These are phyloP conservation scores for Termitomyces sp. DNA, from an alignment of 768 basidiomycete genomes.

Conservation along the genomic window DNA sequence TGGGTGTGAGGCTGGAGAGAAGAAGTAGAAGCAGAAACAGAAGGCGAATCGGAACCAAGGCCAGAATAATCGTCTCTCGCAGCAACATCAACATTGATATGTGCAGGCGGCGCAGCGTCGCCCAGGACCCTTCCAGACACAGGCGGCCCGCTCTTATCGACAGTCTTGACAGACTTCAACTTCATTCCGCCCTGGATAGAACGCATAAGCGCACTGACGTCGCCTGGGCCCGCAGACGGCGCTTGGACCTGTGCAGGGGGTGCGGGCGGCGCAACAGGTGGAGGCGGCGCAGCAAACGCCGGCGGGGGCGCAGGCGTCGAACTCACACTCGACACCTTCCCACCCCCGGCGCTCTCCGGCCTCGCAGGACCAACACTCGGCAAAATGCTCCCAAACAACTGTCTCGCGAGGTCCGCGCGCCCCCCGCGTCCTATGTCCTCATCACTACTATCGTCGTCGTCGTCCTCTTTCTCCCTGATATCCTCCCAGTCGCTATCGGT, in stretches of 20 bases:
- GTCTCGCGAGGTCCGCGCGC: conserved; percentile 69
- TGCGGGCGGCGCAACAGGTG: conserved; percentile 28
- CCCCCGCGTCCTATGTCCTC: conserved; percentile 65
- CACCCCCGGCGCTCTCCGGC: conserved; percentile 50
- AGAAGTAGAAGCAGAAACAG: conserved; percentile 13
- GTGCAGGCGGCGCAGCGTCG: conserved; percentile 63
- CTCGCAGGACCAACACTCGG: conserved; percentile 36
- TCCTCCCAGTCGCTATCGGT: conserved; percentile 83
- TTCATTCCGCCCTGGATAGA: conserved; percentile 77
- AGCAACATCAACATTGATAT: conserved; percentile 50
- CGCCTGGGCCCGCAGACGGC: conserved; percentile 34
- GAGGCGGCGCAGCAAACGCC: conserved; percentile 13
- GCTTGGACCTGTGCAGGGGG: no score
- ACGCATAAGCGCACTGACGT: conserved; percentile 62
- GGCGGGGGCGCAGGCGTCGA: no score
- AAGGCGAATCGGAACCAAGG: conserved; percentile 41
- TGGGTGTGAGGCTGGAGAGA: background rate
- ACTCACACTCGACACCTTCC: background rate
- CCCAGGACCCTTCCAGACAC: conserved; percentile 79
- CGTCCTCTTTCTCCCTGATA: conserved; percentile 66
- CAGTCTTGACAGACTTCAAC: conserved; percentile 73
- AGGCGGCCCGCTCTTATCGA: conserved; percentile 72
- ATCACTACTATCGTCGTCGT: conserved; percentile 58
- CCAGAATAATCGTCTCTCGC: no score
- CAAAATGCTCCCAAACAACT: conserved; percentile 72